Percentiles rank a stretch among this genome's conserved stretches.
Evolutionary conservation across 495 filamentous ascomycete species (phyloP).

Genomic region (Aspergillus homomorphus): DNA sequence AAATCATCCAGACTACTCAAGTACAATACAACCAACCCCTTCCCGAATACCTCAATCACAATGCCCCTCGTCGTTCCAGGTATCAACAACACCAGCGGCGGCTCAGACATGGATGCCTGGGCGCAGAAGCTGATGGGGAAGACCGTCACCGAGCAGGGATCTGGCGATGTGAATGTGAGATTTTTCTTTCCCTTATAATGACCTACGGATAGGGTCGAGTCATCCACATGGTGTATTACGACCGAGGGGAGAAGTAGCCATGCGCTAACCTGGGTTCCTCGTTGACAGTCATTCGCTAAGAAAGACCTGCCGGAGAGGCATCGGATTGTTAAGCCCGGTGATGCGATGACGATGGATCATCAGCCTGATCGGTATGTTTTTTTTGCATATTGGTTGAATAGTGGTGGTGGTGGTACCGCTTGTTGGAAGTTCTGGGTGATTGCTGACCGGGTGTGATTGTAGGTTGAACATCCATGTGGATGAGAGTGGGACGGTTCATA

Average conservation of each 20-base stretch:
- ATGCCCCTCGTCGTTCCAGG: conserved; percentile 86
- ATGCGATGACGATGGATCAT: conserved; percentile 61
- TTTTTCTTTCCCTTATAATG: neutral
- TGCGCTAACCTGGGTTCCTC: conserved; percentile 4
- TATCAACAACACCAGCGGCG: conserved; percentile 52
- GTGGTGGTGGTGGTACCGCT: no score
- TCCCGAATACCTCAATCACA: conserved; percentile 28
- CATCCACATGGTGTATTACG: no score
- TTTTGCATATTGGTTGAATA: neutral
- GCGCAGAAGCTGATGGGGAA: conserved; percentile 72
- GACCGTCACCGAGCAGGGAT: conserved; percentile 51
- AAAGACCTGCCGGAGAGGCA: conserved; percentile 65
- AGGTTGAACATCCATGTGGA: conserved; percentile 72
- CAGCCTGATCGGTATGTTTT: conserved; percentile 52
- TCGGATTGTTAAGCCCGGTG: conserved; percentile 63
- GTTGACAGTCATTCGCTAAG: conserved; percentile 66
- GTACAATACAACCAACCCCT: neutral
- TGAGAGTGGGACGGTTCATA: conserved; percentile 68
- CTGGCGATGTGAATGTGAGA: conserved; percentile 48
- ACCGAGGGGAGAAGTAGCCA: neutral
- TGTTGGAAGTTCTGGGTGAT: neutral
- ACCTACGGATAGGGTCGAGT: no score
- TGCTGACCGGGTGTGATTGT: conserved; percentile 6
- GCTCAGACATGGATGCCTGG: conserved; percentile 60
- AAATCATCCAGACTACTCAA: no score